phyloP scores from a whole-genome alignment of 2,329 filamentous ascomycete species.

The Lanzia echinophila region DNA sequence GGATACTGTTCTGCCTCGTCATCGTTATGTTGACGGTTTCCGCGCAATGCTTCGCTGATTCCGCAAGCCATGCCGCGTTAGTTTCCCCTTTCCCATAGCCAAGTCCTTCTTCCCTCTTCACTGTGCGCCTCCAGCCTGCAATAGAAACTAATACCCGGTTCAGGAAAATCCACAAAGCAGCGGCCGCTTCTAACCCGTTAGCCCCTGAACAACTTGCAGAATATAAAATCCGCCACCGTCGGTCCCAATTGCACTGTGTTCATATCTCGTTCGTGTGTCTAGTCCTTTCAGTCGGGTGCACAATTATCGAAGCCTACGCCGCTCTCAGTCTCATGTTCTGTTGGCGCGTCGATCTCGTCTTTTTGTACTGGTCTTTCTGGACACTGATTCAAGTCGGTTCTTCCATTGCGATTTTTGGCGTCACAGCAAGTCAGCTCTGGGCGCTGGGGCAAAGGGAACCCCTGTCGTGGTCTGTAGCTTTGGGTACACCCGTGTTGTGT shows the following conservation, averaged over 20 bases:
- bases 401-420: conserved; percentile 49
- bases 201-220: too few species aligned
- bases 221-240: too few species aligned
- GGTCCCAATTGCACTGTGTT: too few species aligned
- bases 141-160: not conserved
- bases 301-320: conserved; percentile 48
- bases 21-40: conserved; percentile 38
- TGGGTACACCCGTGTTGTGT: conserved; percentile 52
- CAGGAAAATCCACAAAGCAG: too few species aligned
- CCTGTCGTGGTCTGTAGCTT: conserved; percentile 48
- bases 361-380: conserved; percentile 54
- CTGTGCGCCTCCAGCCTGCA: not conserved
- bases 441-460: not conserved
- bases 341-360: conserved; percentile 52
- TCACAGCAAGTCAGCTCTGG: conserved; percentile 37
- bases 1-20: conserved; percentile 39
- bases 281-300: conserved; percentile 20
- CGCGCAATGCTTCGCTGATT: conserved; percentile 24
- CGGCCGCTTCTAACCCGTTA: too few species aligned
- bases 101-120: not conserved
- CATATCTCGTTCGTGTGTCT: too few species aligned
- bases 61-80: not conserved
- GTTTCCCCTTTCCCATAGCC: not conserved
- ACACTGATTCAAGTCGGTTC: conserved; percentile 52
- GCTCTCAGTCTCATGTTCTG: conserved; percentile 41